A percentile compares a stretch with the other conserved stretches of the same genome.
phyloP scores from a whole-genome alignment of 2,329 filamentous ascomycete genomes.

The Hortaea werneckii region DNA sequence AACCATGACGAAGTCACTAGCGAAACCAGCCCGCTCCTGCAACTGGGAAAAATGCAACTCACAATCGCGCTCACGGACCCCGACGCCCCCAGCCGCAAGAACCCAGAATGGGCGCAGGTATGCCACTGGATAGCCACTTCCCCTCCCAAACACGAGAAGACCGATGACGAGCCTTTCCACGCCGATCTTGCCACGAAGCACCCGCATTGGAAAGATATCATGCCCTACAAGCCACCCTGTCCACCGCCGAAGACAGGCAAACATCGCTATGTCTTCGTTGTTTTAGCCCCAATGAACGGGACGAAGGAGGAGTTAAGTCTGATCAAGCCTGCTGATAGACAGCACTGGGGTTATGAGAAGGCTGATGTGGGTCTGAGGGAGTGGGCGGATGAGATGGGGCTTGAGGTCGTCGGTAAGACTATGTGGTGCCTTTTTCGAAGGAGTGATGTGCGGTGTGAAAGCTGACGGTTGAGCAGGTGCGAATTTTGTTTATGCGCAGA shows the following conservation, averaged over 20 bases:
- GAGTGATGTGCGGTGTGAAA: neutral
- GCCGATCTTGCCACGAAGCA: neutral
- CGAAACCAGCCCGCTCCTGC: neutral
- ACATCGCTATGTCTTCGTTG: conserved; percentile 48
- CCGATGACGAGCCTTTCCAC: neutral
- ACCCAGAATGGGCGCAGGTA: conserved; percentile 48
- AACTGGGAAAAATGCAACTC: conserved; percentile 25
- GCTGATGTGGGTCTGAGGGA: conserved; percentile 41
- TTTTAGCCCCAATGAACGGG: conserved; percentile 37
- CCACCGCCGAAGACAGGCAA: conserved; percentile 47
- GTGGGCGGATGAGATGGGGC: conserved; percentile 40
- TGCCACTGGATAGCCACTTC: conserved; percentile 44
- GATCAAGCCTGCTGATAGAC: conserved; percentile 37
- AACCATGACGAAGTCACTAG: conserved; percentile 7
- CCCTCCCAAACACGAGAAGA: neutral
- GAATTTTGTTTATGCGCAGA: conserved; percentile 39
- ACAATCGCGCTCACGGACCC: conserved; percentile 47
- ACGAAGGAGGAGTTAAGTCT: conserved; percentile 33
- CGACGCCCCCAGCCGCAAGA: conserved; percentile 44
- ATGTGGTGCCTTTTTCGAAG: neutral
- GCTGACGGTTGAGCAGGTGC: conserved; percentile 19
- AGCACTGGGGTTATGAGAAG: conserved; percentile 47
- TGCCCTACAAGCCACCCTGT: conserved; percentile 43
- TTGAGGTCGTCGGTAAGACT: conserved; percentile 36
- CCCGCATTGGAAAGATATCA: conserved; percentile 28